Percentiles rank a stretch among this genome's conserved stretches.
Conservation (phyloP, 2,329 filamentous ascomycete species). For the Amesomyces nigricolor region DNA sequence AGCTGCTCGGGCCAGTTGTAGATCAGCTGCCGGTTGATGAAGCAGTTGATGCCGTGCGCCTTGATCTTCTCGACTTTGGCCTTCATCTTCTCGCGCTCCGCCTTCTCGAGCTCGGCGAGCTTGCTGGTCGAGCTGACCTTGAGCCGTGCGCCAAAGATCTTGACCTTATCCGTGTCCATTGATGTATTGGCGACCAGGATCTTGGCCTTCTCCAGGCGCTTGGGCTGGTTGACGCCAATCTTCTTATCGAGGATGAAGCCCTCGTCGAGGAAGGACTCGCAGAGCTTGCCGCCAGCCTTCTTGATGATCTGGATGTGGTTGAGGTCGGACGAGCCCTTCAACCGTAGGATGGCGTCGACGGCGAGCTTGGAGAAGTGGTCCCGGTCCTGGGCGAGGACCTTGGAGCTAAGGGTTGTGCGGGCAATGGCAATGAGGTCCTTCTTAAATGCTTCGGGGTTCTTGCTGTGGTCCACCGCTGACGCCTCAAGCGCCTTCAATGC, state of each 20-base stretch:
- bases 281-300: conserved; percentile 96
- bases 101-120: conserved; percentile 96
- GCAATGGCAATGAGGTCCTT: conserved; percentile 88
- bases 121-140: conserved; percentile 96
- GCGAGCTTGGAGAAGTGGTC: conserved; percentile 87
- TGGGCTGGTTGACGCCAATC: conserved; percentile 97
- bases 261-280: conserved; percentile 94
- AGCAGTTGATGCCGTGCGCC: conserved; percentile 98
- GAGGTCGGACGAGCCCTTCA: conserved; percentile 86
- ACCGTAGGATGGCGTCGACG: conserved; percentile 81
- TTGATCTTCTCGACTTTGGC: conserved; percentile 99
- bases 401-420: conserved; percentile 91
- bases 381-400: conserved; percentile 90
- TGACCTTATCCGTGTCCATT: conserved; percentile 99
- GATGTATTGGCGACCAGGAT: conserved; percentile 96
- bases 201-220: conserved; percentile 95
- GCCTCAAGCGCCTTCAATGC: conserved; percentile 79
- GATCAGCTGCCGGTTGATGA: conserved; percentile 98
- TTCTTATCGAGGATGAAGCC: conserved; percentile 99
- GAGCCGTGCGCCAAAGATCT: conserved; percentile 95
- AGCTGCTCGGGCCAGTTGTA: conserved; percentile 99
- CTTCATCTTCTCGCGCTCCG: conserved; percentile 99
- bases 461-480: conserved; percentile 84
- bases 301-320: conserved; percentile 99
- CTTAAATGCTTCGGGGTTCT: conserved; percentile 74